Percentiles rank a stretch among this genome's conserved stretches.
These are phyloP conservation scores for Aureobasidium namibiae DNA, from an alignment of 2,329 filamentous ascomycete genomes.

Conservation along the genomic window DNA sequence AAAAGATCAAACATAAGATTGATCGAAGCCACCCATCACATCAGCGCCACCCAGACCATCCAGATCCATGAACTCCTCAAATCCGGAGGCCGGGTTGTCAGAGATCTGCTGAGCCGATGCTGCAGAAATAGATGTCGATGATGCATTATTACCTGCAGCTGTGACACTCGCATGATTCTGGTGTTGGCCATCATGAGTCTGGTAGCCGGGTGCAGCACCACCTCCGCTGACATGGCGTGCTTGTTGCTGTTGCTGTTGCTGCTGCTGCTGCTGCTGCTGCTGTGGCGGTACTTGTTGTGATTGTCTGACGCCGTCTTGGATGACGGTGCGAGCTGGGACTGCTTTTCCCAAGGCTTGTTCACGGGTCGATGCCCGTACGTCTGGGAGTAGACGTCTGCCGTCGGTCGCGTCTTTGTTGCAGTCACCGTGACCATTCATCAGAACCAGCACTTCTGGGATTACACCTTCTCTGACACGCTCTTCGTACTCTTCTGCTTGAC, in stretches of 20 bases:
- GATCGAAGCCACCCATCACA: conserved; percentile 3
- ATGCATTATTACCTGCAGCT: neutral
- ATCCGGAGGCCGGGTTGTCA: conserved; percentile 9
- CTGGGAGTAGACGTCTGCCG: neutral
- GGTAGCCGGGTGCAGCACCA: conserved; percentile 13
- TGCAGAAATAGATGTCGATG: neutral
- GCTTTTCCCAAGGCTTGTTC: conserved; percentile 34
- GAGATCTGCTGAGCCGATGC: neutral
- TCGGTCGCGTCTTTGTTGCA: conserved; percentile 18
- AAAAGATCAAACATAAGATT: neutral
- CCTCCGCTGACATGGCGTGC: conserved; percentile 4
- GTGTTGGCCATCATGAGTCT: conserved; percentile 4
- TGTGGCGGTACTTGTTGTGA: neutral
- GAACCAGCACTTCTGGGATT: conserved; percentile 25
- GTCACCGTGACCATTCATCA: conserved; percentile 30
- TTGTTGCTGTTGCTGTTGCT: no score
- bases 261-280: no score
- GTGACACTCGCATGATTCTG: neutral
- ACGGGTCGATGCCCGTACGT: conserved; percentile 17
- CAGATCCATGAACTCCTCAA: conserved; percentile 37
- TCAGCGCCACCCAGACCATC: conserved; percentile 23
- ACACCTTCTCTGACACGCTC: conserved; percentile 23
- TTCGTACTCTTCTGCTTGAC: conserved; percentile 18
- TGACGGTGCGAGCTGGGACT: conserved; percentile 29
- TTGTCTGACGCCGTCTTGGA: conserved; percentile 33